Conservation (phyloP, 257 asterid species). For the Misopates orontium region DNA sequence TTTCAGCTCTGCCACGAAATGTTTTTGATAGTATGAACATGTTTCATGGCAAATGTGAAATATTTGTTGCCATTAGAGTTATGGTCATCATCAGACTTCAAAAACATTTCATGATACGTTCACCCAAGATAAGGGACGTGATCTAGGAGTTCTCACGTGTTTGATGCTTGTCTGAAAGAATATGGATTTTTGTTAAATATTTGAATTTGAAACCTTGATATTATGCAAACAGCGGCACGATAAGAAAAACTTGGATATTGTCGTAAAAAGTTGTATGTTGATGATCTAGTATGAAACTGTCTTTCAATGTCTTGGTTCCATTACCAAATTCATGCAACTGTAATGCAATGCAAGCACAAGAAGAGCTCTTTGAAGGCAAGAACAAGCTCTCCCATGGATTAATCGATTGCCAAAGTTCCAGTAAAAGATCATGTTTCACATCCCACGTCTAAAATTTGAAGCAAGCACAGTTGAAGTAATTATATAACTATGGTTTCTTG, state of each 20-base stretch:
- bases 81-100: conserved; percentile 78
- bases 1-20: no score
- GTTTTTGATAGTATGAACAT: conserved; percentile 58
- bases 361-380: no score
- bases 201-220: no score
- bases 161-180: no score
- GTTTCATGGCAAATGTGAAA: conserved; percentile 67
- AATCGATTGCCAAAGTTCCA: no score
- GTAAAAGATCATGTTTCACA: not conserved
- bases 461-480: conserved; percentile 1
- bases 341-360: conserved; percentile 65
- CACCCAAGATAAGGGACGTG: conserved; percentile 93
- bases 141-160: no score
- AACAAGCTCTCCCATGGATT: no score
- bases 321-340: no score
- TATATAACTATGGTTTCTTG: conserved; percentile 9
- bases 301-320: not conserved
- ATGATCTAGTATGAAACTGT: not conserved
- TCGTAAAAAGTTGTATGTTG: no score
- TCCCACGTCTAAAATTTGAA: conserved; percentile 8
- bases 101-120: conserved; percentile 83
- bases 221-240: no score
- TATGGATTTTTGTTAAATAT: no score
- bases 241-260: no score
- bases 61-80: conserved; percentile 72